A percentile compares a stretch with the other conserved stretches of the same genome.
Evolutionary conservation across 441 rosid genomes (phyloP).

Genomic region (Euphorbia schlechtendalii): DNA sequence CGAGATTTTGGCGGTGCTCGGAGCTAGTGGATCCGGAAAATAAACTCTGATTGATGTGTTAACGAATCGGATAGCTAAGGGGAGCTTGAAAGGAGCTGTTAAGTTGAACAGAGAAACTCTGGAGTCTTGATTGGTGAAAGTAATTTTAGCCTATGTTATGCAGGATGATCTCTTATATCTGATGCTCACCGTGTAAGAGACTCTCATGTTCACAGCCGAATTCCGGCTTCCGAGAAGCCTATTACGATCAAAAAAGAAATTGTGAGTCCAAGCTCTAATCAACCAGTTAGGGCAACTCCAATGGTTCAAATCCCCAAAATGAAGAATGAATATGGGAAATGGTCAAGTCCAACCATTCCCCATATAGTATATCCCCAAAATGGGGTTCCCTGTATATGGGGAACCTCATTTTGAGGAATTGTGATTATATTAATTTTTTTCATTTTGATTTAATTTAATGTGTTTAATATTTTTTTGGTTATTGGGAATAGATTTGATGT

Average conservation of each 20-base stretch:
- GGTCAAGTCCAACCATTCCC: too few species aligned
- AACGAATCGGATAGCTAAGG: slow-evolving; percentile 64
- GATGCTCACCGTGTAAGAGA: slow-evolving; percentile 69
- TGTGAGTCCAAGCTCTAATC: slow-evolving; percentile 57
- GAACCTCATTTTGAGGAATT: too few species aligned
- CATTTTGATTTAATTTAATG: too few species aligned
- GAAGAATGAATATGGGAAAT: too few species aligned
- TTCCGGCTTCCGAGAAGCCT: slow-evolving; percentile 60
- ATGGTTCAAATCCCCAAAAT: too few species aligned
- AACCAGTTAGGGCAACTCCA: slow-evolving; percentile 40
- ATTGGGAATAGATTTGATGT: too few species aligned
- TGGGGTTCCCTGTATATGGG: too few species aligned
- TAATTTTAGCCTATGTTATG: slow-evolving; percentile 71
- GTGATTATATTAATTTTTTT: too few species aligned
- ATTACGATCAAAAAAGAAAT: slow-evolving; percentile 55
- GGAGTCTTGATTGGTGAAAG: slow-evolving; percentile 56
- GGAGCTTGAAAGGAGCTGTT: slow-evolving; percentile 49
- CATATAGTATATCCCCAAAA: too few species aligned
- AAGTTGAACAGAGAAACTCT: slow-evolving; percentile 58
- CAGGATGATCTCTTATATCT: slow-evolving; percentile 68
- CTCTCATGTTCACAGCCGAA: slow-evolving; percentile 67
- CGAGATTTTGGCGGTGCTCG: slow-evolving; percentile 75
- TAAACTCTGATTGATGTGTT: slow-evolving; percentile 78
- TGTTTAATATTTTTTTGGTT: too few species aligned
- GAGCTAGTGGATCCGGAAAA: slow-evolving; percentile 90